Evolutionary conservation across 2,329 filamentous ascomycete species (phyloP), one percentile per base, ranked within the genome.

Genomic region (Penicillium italicum): DNA sequence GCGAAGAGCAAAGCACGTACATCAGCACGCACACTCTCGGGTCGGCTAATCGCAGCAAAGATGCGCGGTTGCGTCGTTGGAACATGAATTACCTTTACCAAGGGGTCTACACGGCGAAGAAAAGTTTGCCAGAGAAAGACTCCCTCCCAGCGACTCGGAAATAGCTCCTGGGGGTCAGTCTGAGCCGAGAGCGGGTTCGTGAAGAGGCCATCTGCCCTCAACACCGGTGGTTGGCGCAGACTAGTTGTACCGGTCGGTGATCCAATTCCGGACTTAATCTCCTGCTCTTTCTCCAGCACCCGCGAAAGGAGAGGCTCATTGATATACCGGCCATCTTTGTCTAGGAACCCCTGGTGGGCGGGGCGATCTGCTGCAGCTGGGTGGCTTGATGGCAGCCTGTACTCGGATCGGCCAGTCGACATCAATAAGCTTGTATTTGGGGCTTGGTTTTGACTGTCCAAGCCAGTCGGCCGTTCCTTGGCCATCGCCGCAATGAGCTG

Each of bases 121-220:
- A 64, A 72, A 0, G 57, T 59, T 53, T 72, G 65, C 69, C 69
- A 72, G 6, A 72, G 58, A 24, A 62, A 43, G 6, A 59, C 65
- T 1, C 64, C 66, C 45, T 66, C 60, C 60, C 63, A 64, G 16
- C 57, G 61, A 53, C 42, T 52, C 16, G 67, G 67, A 20, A 56
- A 58, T 14, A 70, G 50, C 1, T 55, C 26, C 10, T 52, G 46
- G 8, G 59, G 14, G 36, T 67, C 59, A 42, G 57, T 22, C 38
- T 58, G 45, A 1, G 46, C 26, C 4, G 58, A 38, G 3, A 56
- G 57, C 1, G 62, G 65, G 46, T 62, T 66, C 3, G 59, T 43
- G 26, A 69, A 56, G 5, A 69, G 56, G 0, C 67, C 67, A 28
- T 67, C 64, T 10, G 60, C 58, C 31, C 55, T 61, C 1, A 69